Conservation (phyloP, 345 rosid species). For the Eucalyptus albens region DNA sequence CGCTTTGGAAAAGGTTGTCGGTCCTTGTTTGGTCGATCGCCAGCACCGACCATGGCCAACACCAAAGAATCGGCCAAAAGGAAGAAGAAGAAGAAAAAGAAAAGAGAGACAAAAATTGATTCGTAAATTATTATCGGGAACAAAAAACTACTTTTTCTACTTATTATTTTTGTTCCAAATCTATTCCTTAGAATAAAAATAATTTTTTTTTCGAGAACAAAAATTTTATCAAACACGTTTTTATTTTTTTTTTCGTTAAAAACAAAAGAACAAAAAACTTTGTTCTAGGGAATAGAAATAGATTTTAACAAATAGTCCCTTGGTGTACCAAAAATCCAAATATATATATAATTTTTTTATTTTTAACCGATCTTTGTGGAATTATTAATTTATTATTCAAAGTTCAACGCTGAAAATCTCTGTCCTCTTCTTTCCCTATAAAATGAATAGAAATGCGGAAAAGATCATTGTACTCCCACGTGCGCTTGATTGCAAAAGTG, state of each 20-base stretch:
- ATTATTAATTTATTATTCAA: not conserved
- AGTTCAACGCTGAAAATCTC: not conserved
- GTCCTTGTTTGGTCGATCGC: no score
- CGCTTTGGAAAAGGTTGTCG: accelerated
- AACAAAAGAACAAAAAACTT: no score
- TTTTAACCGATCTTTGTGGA: not conserved
- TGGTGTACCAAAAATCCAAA: not conserved
- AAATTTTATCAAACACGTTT: no score
- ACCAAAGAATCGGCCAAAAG: no score
- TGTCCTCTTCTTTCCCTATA: not conserved
- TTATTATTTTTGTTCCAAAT: no score
- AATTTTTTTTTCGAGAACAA: accelerated
- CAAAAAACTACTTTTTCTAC: no score
- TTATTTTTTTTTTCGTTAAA: accelerated
- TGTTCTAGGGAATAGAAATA: accelerated
- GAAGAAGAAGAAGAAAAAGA: no score
- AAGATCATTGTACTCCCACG: not conserved
- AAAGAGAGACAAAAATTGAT: no score
- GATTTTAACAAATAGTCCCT: no score
- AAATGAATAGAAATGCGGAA: not conserved
- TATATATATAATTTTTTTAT: not conserved
- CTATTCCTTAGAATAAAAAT: no score
- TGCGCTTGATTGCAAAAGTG: not conserved
- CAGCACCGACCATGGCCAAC: accelerated
- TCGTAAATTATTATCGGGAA: no score